These are phyloP conservation scores for Helminthosporium solani DNA, from an alignment of 2,329 filamentous ascomycete species.

Conservation along the genomic window DNA sequence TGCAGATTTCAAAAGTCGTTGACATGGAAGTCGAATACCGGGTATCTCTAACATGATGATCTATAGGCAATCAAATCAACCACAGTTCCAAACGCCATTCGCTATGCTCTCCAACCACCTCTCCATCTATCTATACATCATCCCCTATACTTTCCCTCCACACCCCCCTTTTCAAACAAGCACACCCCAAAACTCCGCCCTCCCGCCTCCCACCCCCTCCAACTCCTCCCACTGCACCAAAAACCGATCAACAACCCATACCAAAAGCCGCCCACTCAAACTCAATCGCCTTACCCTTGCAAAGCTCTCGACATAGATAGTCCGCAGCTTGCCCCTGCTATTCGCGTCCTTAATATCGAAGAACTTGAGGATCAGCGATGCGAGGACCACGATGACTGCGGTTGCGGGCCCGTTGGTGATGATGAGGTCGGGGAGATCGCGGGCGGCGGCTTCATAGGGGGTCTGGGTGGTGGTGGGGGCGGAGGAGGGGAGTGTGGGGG, in stretches of 20 bases:
- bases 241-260: constrained; percentile 71
- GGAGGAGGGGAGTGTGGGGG: constrained; percentile 22
- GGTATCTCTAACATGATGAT: constrained; percentile 9
- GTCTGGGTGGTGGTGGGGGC: constrained; percentile 9
- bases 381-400: constrained; percentile 71
- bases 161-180: constrained; percentile 28
- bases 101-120: background rate
- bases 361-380: constrained; percentile 58
- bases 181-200: constrained; percentile 48
- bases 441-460: constrained; percentile 16
- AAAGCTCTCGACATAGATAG: constrained; percentile 91
- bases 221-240: constrained; percentile 78
- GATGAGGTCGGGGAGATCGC: constrained; percentile 68
- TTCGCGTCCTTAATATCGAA: constrained; percentile 44
- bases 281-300: constrained; percentile 81
- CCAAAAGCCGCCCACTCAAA: constrained; percentile 76
- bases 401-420: constrained; percentile 88
- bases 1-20: no score
- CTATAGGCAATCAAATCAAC: background rate
- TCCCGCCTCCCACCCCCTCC: constrained; percentile 44
- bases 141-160: background rate
- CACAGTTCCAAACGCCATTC: constrained; percentile 1
- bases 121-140: background rate
- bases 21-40: background rate
- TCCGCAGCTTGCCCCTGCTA: constrained; percentile 60